Base-by-base conservation (phyloP, 2,329 filamentous ascomycete genomes). In the Trichoderma semiorbis region DNA sequence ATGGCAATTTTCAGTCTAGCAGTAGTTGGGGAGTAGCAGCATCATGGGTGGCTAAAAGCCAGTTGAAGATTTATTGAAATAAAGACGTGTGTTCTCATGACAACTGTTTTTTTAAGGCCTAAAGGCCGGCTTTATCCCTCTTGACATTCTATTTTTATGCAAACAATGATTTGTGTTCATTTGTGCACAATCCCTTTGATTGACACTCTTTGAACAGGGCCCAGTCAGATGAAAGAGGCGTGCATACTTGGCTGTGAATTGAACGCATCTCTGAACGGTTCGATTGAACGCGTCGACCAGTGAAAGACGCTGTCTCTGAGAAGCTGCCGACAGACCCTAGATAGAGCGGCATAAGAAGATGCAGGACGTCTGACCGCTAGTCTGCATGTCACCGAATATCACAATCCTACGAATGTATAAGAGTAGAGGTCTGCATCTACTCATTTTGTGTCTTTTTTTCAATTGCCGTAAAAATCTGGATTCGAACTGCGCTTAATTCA, bases 331-430 rank as follows among this genome's bases (percentile, higher is more conserved):
- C 21, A 53, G 16, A 21, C 21, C 36, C 57, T 62, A 50, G 21
- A 10, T 7, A 39, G 16, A 26, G 60, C 53, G 10, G 39, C 34
- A 69, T 62, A 62, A 53, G 36, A 53, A 66, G 30, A 26, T 62
- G 67, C 39, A 60, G 21, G 39, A 62, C 18, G n/a, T 47, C 28
- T 69, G 67, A 69, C 67, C 67, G 66, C 67, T 50, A 69, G 57
- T 69, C 57, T 69, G 55, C 28, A 61, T 12, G 34, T 32, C 34
- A 50, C 34, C 65, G 26, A 68, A 18, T 14, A 24, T 50, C 28
- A 36, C 21, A 39, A 47, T 34, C n/a, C 43, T 50, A 21, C 47
- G n/a, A 21, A 60, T 50, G 18, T 24, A 28, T 53, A 50, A 53
- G 30, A 62, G 7, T 21, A 28, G 16, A 36, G 28, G 36, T 16